Evolutionary conservation across 106 monocot genomes (phyloP).

Genomic region (Dioscorea alata): DNA sequence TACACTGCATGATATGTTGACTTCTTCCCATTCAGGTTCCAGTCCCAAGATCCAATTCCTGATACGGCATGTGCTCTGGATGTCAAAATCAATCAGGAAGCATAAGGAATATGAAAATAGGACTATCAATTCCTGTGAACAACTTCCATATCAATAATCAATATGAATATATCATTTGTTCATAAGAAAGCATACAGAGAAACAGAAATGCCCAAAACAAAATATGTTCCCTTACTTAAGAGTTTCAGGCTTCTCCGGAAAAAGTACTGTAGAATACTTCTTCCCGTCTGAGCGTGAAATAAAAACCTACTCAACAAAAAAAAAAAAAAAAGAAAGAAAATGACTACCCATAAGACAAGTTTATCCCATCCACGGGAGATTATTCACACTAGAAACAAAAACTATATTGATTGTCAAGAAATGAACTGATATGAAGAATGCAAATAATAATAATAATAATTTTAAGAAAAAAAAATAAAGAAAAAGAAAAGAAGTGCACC

Average conservation of each 20-base stretch:
- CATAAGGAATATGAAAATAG: not conserved
- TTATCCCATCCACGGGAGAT: not conserved
- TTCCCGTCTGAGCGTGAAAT: constrained; percentile 65
- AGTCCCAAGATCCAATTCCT: constrained; percentile 89
- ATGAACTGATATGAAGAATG: no score
- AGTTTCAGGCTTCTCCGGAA: constrained; percentile 36
- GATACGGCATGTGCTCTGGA: constrained; percentile 50
- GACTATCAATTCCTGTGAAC: not conserved
- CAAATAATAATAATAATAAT: no score
- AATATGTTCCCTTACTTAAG: constrained; percentile 43
- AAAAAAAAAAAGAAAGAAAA: not conserved
- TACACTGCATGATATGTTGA: constrained; percentile 85
- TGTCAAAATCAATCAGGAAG: not conserved
- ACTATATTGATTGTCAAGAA: no score
- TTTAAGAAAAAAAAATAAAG: no score
- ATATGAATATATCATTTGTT: not conserved
- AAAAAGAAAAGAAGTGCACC: no score
- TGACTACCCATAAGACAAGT: not conserved
- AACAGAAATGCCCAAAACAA: not conserved
- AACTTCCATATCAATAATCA: not conserved
- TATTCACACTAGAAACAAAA: not conserved
- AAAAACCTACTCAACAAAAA: constrained; percentile 46
- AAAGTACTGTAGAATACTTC: constrained; percentile 66
- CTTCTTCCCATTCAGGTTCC: constrained; percentile 66
- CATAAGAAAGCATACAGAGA: not conserved